Conservation (phyloP, 148 eudicot species). For the Fagopyrum esculentum region DNA sequence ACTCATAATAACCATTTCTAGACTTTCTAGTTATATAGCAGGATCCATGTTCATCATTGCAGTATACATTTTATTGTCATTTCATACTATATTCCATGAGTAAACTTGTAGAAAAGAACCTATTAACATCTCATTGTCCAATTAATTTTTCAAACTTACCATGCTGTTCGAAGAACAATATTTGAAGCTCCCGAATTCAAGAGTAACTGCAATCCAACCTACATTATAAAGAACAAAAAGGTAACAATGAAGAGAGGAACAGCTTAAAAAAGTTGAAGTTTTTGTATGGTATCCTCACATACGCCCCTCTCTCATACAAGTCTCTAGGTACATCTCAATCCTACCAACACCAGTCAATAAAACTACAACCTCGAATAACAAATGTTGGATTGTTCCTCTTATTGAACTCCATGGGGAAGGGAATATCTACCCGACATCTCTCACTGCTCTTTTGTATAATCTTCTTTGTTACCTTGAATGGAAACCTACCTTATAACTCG, state of each 20-base stretch:
- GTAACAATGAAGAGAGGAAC: not conserved
- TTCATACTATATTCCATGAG: not conserved
- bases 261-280: not conserved
- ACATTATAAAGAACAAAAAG: slow-evolving; percentile 10
- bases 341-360: not conserved
- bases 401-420: not conserved
- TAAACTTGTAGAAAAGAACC: not conserved
- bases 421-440: not conserved
- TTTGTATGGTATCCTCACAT: not conserved
- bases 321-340: not conserved
- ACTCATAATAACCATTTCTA: not conserved
- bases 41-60: not conserved
- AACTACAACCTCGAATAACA: not conserved
- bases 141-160: slow-evolving; percentile 31
- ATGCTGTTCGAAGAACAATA: slow-evolving; percentile 72
- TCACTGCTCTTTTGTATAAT: not conserved
- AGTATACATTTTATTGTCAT: not conserved
- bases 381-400: not conserved
- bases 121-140: not conserved
- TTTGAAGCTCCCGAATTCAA: slow-evolving; percentile 73
- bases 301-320: not conserved
- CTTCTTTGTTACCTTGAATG: not conserved
- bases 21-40: not conserved
- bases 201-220: slow-evolving; percentile 83
- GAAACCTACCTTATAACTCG: not conserved